Percentiles rank a stretch among this genome's conserved stretches.
Conservation (phyloP, 140 eudicot genomes). For the Ambrosia hybrid region DNA sequence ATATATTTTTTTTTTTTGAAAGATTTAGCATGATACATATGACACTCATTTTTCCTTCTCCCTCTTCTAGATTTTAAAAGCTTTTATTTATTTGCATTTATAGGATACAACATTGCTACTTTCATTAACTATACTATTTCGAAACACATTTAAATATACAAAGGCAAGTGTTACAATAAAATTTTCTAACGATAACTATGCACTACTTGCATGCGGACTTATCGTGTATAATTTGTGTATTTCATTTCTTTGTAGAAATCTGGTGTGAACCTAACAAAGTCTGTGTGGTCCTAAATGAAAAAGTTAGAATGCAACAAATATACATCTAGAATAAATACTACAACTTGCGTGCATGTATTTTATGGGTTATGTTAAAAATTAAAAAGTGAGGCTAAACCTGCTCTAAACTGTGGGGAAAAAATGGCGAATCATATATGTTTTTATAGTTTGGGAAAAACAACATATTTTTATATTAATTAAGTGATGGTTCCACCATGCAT, state of each 20-base stretch:
- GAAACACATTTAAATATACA: no score
- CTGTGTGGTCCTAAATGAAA: not conserved
- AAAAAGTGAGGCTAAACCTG: not conserved
- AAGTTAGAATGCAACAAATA: not conserved
- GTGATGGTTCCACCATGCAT: constrained; percentile 35
- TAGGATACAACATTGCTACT: no score
- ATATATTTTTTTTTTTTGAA: no score
- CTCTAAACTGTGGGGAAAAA: constrained; percentile 7
- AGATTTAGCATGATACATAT: no score
- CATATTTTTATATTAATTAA: not conserved
- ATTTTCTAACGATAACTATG: no score
- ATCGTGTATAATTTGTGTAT: not conserved
- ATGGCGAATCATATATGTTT: not conserved
- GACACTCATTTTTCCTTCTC: no score
- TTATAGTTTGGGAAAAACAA: not conserved
- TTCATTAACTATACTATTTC: no score
- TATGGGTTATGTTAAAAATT: not conserved
- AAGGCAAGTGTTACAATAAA: no score
- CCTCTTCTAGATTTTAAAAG: no score
- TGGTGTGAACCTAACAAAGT: not conserved
- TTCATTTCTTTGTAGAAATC: not conserved
- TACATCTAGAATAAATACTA: not conserved
- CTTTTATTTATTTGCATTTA: no score
- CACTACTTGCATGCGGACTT: not conserved
- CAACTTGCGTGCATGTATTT: not conserved